Evolutionary conservation across 2,329 filamentous ascomycete genomes (phyloP).

Genomic region (Aspergillus luchuensis): DNA sequence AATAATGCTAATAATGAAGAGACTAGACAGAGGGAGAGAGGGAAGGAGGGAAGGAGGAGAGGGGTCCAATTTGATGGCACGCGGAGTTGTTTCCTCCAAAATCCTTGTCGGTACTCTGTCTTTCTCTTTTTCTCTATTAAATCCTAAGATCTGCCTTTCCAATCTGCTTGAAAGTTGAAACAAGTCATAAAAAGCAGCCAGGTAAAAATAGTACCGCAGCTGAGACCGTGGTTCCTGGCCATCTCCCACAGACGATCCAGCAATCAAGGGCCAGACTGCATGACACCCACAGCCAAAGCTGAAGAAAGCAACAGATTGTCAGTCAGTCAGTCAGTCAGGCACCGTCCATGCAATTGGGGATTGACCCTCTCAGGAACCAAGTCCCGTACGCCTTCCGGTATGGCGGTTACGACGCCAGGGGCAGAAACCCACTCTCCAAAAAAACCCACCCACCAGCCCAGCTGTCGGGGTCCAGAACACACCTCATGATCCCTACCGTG

Average conservation of each 20-base stretch:
- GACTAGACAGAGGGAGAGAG: too few species aligned
- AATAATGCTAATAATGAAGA: too few species aligned
- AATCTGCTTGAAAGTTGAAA: not conserved
- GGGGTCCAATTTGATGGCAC: not conserved
- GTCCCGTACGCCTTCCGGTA: not conserved
- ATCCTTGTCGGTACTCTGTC: too few species aligned
- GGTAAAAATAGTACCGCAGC: not conserved
- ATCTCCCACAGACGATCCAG: not conserved
- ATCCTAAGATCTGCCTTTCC: not conserved
- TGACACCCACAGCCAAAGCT: not conserved
- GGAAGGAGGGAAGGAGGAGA: not conserved
- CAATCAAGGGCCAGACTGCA: not conserved
- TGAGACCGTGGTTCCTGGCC: not conserved
- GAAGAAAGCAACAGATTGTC: not conserved
- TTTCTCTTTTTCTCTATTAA: too few species aligned
- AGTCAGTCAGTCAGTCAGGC: not conserved
- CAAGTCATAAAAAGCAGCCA: not conserved
- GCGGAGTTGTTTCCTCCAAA: not conserved
- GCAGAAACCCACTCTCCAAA: not conserved
- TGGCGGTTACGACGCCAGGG: constrained; percentile 9
- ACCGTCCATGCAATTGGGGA: not conserved
- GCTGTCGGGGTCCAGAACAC: constrained; percentile 5
- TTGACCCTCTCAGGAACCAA: not conserved
- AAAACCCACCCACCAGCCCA: not conserved
- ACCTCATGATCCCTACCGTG: not conserved